phyloP scores from a whole-genome alignment of 768 basidiomycete genomes.

The Lactarius pseudohatsudake region DNA sequence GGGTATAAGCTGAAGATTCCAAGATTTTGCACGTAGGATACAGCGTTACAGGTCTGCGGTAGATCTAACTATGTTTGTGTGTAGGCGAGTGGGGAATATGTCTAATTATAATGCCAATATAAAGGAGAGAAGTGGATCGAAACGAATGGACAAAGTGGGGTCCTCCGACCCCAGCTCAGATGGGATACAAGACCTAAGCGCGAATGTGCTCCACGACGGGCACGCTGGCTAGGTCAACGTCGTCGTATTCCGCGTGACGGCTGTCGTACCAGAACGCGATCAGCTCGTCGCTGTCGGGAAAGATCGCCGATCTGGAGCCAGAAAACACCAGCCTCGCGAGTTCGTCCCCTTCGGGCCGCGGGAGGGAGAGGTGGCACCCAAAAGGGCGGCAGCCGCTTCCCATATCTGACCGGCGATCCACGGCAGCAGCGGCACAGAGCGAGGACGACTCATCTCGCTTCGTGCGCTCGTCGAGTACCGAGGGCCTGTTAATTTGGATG shows the following conservation, averaged over 20 bases:
- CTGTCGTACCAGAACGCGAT: slow-evolving; percentile 29
- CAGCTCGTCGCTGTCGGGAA: slow-evolving; percentile 27
- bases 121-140: neutral
- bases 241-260: slow-evolving; percentile 23
- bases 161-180: neutral
- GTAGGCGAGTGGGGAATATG: neutral
- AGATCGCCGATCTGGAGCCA: slow-evolving; percentile 20
- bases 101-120: neutral
- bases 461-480: slow-evolving; percentile 19
- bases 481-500: slow-evolving; percentile 18
- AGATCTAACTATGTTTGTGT: neutral
- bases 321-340: slow-evolving; percentile 26
- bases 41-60: neutral
- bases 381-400: neutral
- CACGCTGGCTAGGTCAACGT: slow-evolving; percentile 15
- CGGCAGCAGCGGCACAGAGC: slow-evolving; percentile 6
- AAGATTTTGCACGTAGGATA: neutral
- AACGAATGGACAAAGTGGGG: neutral
- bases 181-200: neutral
- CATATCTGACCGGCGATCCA: neutral
- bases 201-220: slow-evolving; percentile 18
- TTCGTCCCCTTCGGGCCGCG: slow-evolving; percentile 19
- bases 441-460: slow-evolving; percentile 21
- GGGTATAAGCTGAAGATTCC: neutral
- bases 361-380: slow-evolving; percentile 27